Conservation (phyloP, 441 rosid genomes). For the Jatropha podagrica region DNA sequence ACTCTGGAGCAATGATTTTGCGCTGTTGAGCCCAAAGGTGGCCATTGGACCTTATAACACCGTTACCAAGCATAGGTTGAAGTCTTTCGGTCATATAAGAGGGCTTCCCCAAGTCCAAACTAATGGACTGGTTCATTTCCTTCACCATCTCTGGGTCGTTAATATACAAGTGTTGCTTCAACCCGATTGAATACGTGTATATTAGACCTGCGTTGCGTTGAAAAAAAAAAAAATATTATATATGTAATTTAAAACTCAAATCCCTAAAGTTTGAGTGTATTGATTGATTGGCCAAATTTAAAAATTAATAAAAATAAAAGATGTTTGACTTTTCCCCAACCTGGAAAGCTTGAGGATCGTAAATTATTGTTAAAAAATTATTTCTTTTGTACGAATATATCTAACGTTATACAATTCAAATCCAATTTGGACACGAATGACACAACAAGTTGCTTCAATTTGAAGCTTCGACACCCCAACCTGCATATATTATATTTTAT, state of each 20-base stretch:
- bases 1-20: constrained; percentile 69
- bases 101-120: constrained; percentile 68
- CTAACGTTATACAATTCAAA: background rate
- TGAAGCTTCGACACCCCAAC: background rate
- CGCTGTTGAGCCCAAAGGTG: constrained; percentile 69
- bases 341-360: background rate
- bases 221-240: too few relatives aligned
- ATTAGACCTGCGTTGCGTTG: constrained; percentile 39
- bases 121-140: constrained; percentile 59
- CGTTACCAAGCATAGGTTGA: constrained; percentile 65
- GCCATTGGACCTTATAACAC: constrained; percentile 70
- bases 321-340: background rate
- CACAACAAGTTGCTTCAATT: background rate
- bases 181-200: constrained; percentile 72
- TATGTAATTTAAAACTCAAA: too few relatives aligned
- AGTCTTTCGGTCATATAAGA: constrained; percentile 58
- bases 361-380: background rate
- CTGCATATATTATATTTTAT: background rate
- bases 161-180: constrained; percentile 64
- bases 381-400: too few relatives aligned
- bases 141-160: constrained; percentile 66
- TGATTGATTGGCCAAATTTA: background rate
- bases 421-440: background rate
- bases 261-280: too few relatives aligned
- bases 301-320: background rate